Evolutionary conservation across 2,329 filamentous ascomycete species (phyloP).

Genomic region (Leptographium procerum): DNA sequence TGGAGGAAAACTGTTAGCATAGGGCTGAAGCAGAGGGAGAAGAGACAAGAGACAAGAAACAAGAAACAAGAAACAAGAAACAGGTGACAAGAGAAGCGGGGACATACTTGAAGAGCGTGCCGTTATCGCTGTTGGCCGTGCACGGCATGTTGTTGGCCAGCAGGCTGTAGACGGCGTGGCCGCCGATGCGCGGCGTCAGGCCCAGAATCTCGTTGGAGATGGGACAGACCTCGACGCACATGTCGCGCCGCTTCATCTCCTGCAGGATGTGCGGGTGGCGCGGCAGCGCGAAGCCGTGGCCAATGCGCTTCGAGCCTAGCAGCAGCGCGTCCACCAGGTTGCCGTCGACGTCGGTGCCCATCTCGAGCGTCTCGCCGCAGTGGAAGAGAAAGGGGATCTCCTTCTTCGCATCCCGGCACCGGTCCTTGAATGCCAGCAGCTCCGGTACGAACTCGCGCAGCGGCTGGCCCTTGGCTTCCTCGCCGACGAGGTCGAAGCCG

Average conservation of each 20-base stretch:
- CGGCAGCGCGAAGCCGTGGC: slow-evolving; percentile 60
- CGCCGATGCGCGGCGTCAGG: slow-evolving; percentile 51
- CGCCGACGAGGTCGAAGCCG: slow-evolving; percentile 59
- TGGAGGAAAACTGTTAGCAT: slow-evolving; percentile 18
- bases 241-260: slow-evolving; percentile 47
- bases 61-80: slow-evolving; percentile 28
- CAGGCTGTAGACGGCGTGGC: slow-evolving; percentile 56
- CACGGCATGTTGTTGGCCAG: slow-evolving; percentile 64
- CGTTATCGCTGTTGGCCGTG: slow-evolving; percentile 65
- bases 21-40: neutral
- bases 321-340: slow-evolving; percentile 60
- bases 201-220: slow-evolving; percentile 69
- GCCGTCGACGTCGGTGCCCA: slow-evolving; percentile 50
- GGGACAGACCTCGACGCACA: slow-evolving; percentile 66
- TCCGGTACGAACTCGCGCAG: slow-evolving; percentile 43
- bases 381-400: slow-evolving; percentile 66
- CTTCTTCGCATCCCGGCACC: slow-evolving; percentile 34
- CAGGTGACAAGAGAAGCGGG: slow-evolving; percentile 32
- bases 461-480: slow-evolving; percentile 51
- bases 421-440: slow-evolving; percentile 42
- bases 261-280: slow-evolving; percentile 57
- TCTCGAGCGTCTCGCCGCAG: slow-evolving; percentile 63
- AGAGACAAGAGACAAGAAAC: neutral
- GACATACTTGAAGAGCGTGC: slow-evolving; percentile 49
- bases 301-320: slow-evolving; percentile 56